phyloP scores from a whole-genome alignment of 306 rosid species.

The Luffa aegyptiaca region DNA sequence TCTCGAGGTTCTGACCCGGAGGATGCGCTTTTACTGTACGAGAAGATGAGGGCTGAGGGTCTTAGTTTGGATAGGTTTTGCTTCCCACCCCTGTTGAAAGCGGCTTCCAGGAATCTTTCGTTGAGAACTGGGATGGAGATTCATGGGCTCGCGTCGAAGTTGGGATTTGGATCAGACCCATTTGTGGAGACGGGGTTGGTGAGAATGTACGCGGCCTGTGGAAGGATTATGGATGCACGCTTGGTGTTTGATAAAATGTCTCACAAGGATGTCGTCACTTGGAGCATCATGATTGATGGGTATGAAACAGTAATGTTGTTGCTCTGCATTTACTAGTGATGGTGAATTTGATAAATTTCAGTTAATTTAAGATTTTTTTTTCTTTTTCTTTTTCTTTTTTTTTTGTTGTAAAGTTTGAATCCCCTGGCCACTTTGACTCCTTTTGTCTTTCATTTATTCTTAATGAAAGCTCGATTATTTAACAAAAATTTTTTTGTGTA shows the following conservation, averaged over 20 bases:
- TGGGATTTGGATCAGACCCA: constrained; percentile 59
- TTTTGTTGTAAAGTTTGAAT: neutral
- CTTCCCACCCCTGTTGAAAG: constrained; percentile 70
- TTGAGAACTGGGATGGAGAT: constrained; percentile 51
- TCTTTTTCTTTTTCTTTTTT: too few species aligned
- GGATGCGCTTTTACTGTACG: constrained; percentile 44
- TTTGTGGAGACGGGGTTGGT: constrained; percentile 64
- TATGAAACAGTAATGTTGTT: constrained; percentile 12
- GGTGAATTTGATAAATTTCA: neutral
- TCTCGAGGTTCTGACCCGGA: constrained; percentile 42
- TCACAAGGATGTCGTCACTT: constrained; percentile 54
- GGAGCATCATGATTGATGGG: constrained; percentile 84
- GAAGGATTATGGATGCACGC: constrained; percentile 52
- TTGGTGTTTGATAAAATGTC: constrained; percentile 77
- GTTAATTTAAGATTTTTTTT: neutral
- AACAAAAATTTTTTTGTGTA: too few species aligned
- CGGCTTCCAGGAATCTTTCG: constrained; percentile 36
- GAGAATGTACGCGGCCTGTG: constrained; percentile 51
- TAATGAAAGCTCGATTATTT: too few species aligned
- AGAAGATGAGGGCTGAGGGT: constrained; percentile 34
- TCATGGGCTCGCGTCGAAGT: constrained; percentile 54
- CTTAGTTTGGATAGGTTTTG: constrained; percentile 42
- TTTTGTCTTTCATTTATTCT: too few species aligned
- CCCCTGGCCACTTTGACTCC: neutral
- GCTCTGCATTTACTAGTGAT: neutral